Conservation (phyloP, 768 basidiomycete genomes). For the Cantharellus cinnabarinus region DNA sequence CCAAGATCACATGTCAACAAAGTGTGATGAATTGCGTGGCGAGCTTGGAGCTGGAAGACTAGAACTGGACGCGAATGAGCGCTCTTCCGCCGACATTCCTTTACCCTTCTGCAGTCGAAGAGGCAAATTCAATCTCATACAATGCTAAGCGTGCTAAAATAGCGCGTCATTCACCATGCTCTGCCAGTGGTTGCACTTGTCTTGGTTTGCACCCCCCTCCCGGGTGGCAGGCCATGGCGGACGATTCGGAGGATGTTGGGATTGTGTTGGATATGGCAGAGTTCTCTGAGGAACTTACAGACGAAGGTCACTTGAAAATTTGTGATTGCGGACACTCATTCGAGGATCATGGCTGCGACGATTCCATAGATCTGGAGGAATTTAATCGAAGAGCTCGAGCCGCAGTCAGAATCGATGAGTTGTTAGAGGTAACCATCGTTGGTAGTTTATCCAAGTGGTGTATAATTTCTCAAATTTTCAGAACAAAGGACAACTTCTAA, state of each 20-base stretch:
- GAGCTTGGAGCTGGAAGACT: too few species aligned
- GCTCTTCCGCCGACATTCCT: slow-evolving; percentile 2
- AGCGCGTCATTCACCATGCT: slow-evolving; percentile 60
- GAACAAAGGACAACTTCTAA: slow-evolving; percentile 58
- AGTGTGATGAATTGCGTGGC: too few species aligned
- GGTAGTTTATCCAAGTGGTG: neutral
- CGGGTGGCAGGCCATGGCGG: slow-evolving; percentile 33
- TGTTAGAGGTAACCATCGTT: slow-evolving; percentile 41
- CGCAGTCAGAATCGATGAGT: slow-evolving; percentile 62
- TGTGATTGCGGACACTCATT: slow-evolving; percentile 56
- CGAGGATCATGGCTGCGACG: slow-evolving; percentile 42
- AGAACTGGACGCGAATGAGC: too few species aligned
- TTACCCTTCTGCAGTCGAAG: slow-evolving; percentile 7
- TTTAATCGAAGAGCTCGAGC: slow-evolving; percentile 52
- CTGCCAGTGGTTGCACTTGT: slow-evolving; percentile 36
- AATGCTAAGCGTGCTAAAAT: slow-evolving; percentile 30
- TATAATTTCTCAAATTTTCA: slow-evolving; percentile 15
- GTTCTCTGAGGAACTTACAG: slow-evolving; percentile 7
- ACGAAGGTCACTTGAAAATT: slow-evolving; percentile 7
- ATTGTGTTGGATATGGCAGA: slow-evolving; percentile 8
- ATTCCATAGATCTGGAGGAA: slow-evolving; percentile 36
- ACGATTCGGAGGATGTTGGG: slow-evolving; percentile 9
- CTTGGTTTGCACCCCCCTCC: slow-evolving; percentile 46
- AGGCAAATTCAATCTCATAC: slow-evolving; percentile 1
- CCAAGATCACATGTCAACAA: too few species aligned